Base-by-base conservation (phyloP, 495 filamentous ascomycete species). In the Neurospora tetraspora region DNA sequence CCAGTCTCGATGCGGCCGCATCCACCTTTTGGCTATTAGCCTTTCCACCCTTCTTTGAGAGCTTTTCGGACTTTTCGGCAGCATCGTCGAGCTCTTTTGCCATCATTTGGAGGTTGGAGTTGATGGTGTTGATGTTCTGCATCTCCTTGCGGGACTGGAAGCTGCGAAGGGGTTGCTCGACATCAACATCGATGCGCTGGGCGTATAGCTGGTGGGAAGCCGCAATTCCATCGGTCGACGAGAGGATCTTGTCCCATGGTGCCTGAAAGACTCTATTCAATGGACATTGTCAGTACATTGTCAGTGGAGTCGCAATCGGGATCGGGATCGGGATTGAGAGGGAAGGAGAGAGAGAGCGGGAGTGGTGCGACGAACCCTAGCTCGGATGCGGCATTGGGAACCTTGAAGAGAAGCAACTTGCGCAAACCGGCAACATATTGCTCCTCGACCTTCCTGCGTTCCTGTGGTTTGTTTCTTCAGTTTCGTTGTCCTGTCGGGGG, bases 381-480 rank as follows among this genome's bases (percentile, higher is more conserved):
- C 75, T 97, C 92, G 18, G 90, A 89, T 70, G 88, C 87, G 78
- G 91, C 88, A 86, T 79, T 89, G 83, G 85, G 91, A 83, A 82
- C 92, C 88, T 78, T 91, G 86, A 82, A 93, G 85, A 79, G 89
- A 84, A 81, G 87, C 73, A 99, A 85, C 83, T 94, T 98, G 76
- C 90, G 89, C 72, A 99, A 83, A 6, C 91, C 91, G 79, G 89
- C 87, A 69, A 92, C 93, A 82, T 99, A 99, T 76, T 88, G 84
- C 80, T 98, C 96, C 84, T 99, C 96, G 59, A 98, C 87, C 72
- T 89, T 91, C 78, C 94, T 92, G 75, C 96, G 93, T 83, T 99
- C 96, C 96, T 98, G 75, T 71, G 12, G n/a, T 39, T 69, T 65
- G 53, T 45, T 68, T 70, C 73, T 73, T 78, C 73, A 82, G 79